Base-by-base conservation (phyloP, 176 grass and related monocot species). In the Oryza glaberrima region DNA sequence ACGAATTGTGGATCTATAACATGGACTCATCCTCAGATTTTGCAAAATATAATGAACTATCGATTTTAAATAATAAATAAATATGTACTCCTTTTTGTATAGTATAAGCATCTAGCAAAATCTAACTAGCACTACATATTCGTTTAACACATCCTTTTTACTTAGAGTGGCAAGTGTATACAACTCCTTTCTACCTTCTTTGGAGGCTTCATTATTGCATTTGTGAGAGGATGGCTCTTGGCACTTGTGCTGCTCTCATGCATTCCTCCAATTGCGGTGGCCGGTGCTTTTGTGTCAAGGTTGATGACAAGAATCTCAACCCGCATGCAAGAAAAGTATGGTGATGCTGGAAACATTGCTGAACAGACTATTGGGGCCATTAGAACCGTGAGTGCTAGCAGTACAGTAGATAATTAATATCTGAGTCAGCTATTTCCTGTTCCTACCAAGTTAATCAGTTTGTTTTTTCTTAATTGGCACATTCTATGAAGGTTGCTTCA, bases 171-270 rank as follows among this genome's bases (percentile, higher is more conserved):
- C 13, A 94, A 76, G 74, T 91, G 79, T 75, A 66, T 97, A 85
- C 92, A 97, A 58, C 90, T 94, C 32, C 51, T 83, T 56, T 83
- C 88, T 46, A 97, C 92, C 43, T 97, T 97, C 52, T 52, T 94
- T 73, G 95, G 88, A 20, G 95, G 92, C 32, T 97, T 94, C 36
- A 65, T 91, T 20, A 69, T 97, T 58, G 88, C 95, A 85, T 94
- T 97, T 82, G 65, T 75, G 28, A 94, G 85, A 93, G 95, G 95
- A 77, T 94, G 92, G 95, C 92, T 97, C 82, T 80, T 94, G 36
- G 23, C 95, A 56, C 88, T 97, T 76, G 95, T 97, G 23, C 91
- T 94, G 95, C 77, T 94, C 20, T 90, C 95, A 15, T 70, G 83
- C 77, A 91, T 97, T 56, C 92, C 92, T 78, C 86, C 84, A 54